Evolutionary conservation across 805 yeast genomes (phyloP), one percentile per base, ranked within the genome.

Genomic region (Suhomyces vadensis): DNA sequence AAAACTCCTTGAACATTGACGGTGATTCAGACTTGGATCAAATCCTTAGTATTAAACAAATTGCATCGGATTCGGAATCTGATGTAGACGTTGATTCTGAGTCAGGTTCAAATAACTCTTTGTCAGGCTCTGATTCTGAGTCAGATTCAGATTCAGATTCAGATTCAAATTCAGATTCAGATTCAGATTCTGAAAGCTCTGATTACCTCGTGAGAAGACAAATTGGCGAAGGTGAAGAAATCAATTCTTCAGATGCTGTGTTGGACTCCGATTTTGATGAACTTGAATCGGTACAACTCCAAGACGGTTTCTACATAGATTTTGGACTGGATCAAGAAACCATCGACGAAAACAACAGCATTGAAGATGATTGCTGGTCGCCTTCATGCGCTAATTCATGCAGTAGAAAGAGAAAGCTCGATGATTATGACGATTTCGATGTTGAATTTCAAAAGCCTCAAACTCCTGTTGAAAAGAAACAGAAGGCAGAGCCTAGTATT

Each of bases 381-480:
- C 14, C 33, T 14, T 29, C 33, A 29, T 29, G 33, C 14, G 11
- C 11, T 13, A 25, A 8, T 4, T 25, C 27, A 25, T 29, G 33
- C 33, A 29, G 22, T 13, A 29, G 41, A 17, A 47, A 35, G 29
- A 41, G 47, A 41, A 25, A 8, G 11, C 37, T 42, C n/a, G 42
- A 43, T 26, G 53, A 49, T 6, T 26, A 26, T 23, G 35, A 35
- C 13, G 23, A 31, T 25, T 42, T 31, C 39, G 41, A 35, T 2
- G 43, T 24, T 6, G 41, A 39, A 9, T 37, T 36, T n/a, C 16
- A 24, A 20, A 31, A 42, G 11, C 37, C n/a, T 14, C 5, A 13
- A 4, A 4, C 20, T 9, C 44, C n/a, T 10, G 48, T 37, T 6
- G 25, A 33, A 5, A 59, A 55, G 54, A 55, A 43, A 31, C 33